Conservation (phyloP, 768 basidiomycete genomes). For the Tylopilus felleus region DNA sequence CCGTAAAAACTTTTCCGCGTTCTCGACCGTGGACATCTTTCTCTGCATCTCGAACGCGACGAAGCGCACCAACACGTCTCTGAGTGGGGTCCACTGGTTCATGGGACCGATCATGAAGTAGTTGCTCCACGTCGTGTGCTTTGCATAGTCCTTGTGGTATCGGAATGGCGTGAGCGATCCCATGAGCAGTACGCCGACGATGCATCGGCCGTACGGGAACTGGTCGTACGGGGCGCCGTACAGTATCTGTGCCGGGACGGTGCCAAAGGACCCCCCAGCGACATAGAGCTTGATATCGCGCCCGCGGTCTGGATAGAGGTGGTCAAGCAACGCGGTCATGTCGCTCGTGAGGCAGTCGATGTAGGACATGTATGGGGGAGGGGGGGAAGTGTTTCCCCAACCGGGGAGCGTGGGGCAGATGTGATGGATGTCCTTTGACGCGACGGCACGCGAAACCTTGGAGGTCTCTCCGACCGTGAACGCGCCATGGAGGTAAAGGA, state of each 20-base stretch:
- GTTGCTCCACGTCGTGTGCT: constrained; percentile 42
- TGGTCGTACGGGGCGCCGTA: constrained; percentile 48
- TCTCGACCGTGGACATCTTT: constrained; percentile 36
- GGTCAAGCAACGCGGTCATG: constrained; percentile 29
- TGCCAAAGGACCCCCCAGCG: constrained; percentile 53
- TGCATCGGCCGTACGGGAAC: constrained; percentile 48
- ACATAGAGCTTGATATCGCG: constrained; percentile 45
- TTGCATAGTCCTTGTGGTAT: constrained; percentile 43
- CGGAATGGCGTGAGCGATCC: constrained; percentile 47
- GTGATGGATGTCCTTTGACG: constrained; percentile 33
- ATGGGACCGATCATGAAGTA: constrained; percentile 50
- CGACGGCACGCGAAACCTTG: constrained; percentile 32
- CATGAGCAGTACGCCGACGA: constrained; percentile 47
- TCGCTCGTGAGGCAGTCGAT: constrained; percentile 36
- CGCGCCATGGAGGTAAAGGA: constrained; percentile 55
- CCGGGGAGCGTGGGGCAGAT: constrained; percentile 55
- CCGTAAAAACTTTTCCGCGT: constrained; percentile 42
- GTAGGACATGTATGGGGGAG: constrained; percentile 34
- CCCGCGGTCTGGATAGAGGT: constrained; percentile 44
- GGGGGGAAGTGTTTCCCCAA: constrained; percentile 43
- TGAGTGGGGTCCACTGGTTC: constrained; percentile 40
- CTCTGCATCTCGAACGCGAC: constrained; percentile 29
- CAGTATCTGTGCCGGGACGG: constrained; percentile 52
- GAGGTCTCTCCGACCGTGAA: constrained; percentile 49
- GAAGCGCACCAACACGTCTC: constrained; percentile 31